A percentile compares a stretch with the other conserved stretches of the same genome.
Conservation (phyloP, 306 rosid genomes). For the Astragalus membranaceus region DNA sequence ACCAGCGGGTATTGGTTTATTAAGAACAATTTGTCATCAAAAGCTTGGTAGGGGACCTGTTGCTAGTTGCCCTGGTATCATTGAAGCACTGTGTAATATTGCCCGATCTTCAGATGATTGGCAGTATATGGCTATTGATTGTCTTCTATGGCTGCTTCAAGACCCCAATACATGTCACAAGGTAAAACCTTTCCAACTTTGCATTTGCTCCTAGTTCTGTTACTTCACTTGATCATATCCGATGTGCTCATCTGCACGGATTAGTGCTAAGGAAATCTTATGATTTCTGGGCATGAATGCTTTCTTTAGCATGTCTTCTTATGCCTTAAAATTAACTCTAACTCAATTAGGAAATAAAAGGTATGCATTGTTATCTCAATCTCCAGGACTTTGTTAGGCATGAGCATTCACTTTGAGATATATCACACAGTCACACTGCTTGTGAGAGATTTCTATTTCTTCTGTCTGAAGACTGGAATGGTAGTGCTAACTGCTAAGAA, state of each 20-base stretch:
- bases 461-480: not conserved
- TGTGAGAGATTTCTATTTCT: not conserved
- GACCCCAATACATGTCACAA: conserved; percentile 82
- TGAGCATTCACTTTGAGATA: not conserved
- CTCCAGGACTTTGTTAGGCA: not conserved
- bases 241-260: not conserved
- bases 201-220: not conserved
- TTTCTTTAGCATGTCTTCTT: not conserved
- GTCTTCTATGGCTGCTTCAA: conserved; percentile 94
- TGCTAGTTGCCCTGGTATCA: conserved; percentile 69
- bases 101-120: conserved; percentile 95
- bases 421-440: not conserved
- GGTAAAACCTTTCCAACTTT: conserved; percentile 36
- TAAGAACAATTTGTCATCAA: conserved; percentile 93
- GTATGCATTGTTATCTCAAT: not conserved
- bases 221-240: not conserved
- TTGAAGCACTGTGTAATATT: conserved; percentile 89
- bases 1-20: conserved; percentile 93
- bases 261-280: not conserved
- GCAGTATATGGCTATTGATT: conserved; percentile 99
- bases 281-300: conserved; percentile 1
- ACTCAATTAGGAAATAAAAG: not conserved
- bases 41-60: conserved; percentile 94
- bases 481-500: not conserved
- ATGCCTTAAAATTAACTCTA: not conserved